These are phyloP conservation scores for Dacryopinax primogenitus DNA, from an alignment of 768 basidiomycete genomes.

Conservation along the genomic window DNA sequence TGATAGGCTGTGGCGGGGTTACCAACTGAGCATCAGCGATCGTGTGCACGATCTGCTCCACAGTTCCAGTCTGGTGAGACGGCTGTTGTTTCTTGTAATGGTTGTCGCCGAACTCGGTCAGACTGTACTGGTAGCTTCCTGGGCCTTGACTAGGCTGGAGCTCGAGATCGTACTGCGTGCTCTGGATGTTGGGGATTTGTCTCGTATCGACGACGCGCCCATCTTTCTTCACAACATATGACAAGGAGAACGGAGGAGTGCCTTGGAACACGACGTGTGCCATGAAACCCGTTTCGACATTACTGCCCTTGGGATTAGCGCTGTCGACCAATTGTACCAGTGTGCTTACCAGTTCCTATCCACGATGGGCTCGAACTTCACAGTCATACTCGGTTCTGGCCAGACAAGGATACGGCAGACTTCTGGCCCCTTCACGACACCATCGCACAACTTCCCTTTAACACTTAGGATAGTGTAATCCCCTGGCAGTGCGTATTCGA, in stretches of 20 bases:
- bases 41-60: slow-evolving; percentile 83
- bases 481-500: slow-evolving; percentile 44
- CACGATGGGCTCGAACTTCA: slow-evolving; percentile 57
- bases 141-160: slow-evolving; percentile 70
- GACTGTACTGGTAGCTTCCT: slow-evolving; percentile 77
- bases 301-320: slow-evolving; percentile 20
- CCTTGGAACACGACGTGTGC: slow-evolving; percentile 78
- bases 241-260: slow-evolving; percentile 75
- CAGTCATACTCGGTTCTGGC: background rate
- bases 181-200: slow-evolving; percentile 35
- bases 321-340: too few relatives aligned
- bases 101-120: slow-evolving; percentile 64
- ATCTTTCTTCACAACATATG: slow-evolving; percentile 63
- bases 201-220: slow-evolving; percentile 44
- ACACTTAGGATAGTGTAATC: slow-evolving; percentile 62
- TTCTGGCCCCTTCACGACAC: slow-evolving; percentile 74
- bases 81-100: slow-evolving; percentile 59
- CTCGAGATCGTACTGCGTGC: slow-evolving; percentile 67
- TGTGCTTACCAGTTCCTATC: slow-evolving; percentile 85
- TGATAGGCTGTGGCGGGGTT: slow-evolving; percentile 24
- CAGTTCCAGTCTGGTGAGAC: slow-evolving; percentile 55
- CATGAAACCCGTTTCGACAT: slow-evolving; percentile 71
- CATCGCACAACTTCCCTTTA: slow-evolving; percentile 63
- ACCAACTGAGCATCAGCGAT: slow-evolving; percentile 66
- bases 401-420: slow-evolving; percentile 51